phyloP scores from a whole-genome alignment of 345 rosid genomes.

The Populus nigra region DNA sequence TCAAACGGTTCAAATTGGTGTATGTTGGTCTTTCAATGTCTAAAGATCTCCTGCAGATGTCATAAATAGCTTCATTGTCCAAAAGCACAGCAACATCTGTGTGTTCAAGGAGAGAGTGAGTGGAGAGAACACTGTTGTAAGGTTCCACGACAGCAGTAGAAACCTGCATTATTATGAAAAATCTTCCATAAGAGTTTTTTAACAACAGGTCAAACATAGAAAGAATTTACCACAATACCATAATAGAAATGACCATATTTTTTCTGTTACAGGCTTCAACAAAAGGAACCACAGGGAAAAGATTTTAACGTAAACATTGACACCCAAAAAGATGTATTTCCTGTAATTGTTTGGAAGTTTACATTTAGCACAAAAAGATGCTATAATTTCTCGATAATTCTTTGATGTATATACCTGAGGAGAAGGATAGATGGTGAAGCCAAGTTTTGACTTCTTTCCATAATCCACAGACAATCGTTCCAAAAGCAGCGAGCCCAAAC shows the following conservation, averaged over 20 bases:
- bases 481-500: conserved; percentile 72
- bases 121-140: conserved; percentile 76
- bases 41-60: conserved; percentile 72
- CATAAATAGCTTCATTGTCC: conserved; percentile 84
- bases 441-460: conserved; percentile 86
- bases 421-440: conserved; percentile 78
- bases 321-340: too few relatives aligned
- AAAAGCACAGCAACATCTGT: conserved; percentile 74
- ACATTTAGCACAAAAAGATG: too few relatives aligned
- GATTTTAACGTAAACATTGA: too few relatives aligned
- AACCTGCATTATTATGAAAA: conserved; percentile 43
- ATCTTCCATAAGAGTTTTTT: background rate
- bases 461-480: conserved; percentile 84
- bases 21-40: conserved; percentile 58
- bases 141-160: conserved; percentile 91
- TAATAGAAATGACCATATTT: background rate
- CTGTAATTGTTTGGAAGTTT: too few relatives aligned
- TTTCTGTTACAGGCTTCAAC: too few relatives aligned
- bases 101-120: conserved; percentile 84
- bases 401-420: conserved; percentile 52
- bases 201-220: background rate
- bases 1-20: background rate
- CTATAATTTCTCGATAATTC: background rate
- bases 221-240: too few relatives aligned
- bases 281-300: too few relatives aligned